phyloP scores from a whole-genome alignment of 805 yeast genomes.

The Scheffersomyces stipitis region DNA sequence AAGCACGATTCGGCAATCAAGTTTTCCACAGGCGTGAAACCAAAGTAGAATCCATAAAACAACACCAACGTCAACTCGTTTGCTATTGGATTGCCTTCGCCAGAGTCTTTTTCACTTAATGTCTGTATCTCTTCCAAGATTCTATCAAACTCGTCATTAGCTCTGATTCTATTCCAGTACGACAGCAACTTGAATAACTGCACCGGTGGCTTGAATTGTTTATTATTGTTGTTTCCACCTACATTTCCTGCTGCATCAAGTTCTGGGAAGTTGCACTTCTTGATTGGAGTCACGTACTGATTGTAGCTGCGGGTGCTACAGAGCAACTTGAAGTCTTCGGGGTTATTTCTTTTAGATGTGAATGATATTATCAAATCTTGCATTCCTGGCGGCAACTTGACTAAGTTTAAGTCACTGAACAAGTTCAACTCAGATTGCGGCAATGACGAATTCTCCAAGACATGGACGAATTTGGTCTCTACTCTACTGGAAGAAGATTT shows the following conservation, averaged over 20 bases:
- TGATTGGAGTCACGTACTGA: slow-evolving; percentile 27
- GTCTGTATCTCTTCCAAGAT: slow-evolving; percentile 30
- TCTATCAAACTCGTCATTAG: slow-evolving; percentile 30
- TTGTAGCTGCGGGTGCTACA: slow-evolving; percentile 18
- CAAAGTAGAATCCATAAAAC: slow-evolving; percentile 44
- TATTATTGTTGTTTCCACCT: slow-evolving; percentile 1
- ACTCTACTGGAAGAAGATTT: slow-evolving; percentile 2
- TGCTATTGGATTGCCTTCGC: slow-evolving; percentile 21
- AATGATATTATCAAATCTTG: slow-evolving; percentile 42
- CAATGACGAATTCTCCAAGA: slow-evolving; percentile 30
- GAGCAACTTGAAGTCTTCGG: slow-evolving; percentile 24
- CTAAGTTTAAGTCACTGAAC: slow-evolving; percentile 34
- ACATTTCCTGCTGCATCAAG: not conserved
- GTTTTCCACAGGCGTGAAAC: slow-evolving; percentile 42
- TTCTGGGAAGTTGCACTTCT: slow-evolving; percentile 37
- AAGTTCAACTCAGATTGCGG: slow-evolving; percentile 30
- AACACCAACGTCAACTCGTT: slow-evolving; percentile 40
- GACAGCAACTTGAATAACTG: slow-evolving; percentile 35
- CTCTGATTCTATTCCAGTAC: slow-evolving; percentile 42
- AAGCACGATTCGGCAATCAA: slow-evolving; percentile 41
- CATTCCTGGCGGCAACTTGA: slow-evolving; percentile 41
- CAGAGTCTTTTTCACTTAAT: slow-evolving; percentile 18
- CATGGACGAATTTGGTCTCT: slow-evolving; percentile 20
- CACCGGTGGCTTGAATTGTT: slow-evolving; percentile 30
- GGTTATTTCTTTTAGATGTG: slow-evolving; percentile 30